Evolutionary conservation across 2,329 filamentous ascomycete species (phyloP).

Genomic region (Penicillium capsulatum): DNA sequence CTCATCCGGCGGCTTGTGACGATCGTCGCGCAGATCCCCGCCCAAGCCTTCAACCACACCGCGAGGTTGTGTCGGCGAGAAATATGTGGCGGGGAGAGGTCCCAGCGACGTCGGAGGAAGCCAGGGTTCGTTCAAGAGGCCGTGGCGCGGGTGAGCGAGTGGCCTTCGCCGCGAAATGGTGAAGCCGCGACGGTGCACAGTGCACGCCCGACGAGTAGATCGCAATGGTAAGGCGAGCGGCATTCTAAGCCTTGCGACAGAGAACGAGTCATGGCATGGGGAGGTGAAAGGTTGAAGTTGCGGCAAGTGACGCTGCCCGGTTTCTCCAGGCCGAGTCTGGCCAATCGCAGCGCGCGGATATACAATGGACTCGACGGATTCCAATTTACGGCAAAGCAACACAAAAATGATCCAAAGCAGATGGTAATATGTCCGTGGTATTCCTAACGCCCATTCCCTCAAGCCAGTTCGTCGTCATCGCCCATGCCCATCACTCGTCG

Average conservation of each 20-base stretch:
- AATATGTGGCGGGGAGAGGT: conserved; percentile 19
- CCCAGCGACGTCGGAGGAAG: conserved; percentile 22
- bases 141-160: conserved; percentile 37
- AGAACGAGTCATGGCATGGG: conserved; percentile 15
- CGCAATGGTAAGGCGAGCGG: conserved; percentile 18
- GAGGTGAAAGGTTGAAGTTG: conserved; percentile 8
- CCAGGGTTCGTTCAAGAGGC: conserved; percentile 35
- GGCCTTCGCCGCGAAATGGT: conserved; percentile 26
- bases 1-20: conserved; percentile 53
- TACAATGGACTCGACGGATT: no score
- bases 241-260: conserved; percentile 24
- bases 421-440: conserved; percentile 4
- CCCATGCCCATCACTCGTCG: conserved; percentile 58
- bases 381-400: no score
- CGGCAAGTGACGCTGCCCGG: conserved; percentile 5
- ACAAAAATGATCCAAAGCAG: not conserved
- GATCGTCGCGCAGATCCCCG: conserved; percentile 21
- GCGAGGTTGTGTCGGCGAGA: conserved; percentile 24
- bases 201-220: conserved; percentile 8
- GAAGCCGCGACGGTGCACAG: conserved; percentile 20
- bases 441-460: conserved; percentile 1
- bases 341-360: conserved; percentile 18
- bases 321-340: conserved; percentile 7
- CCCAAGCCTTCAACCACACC: conserved; percentile 23
- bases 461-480: conserved; percentile 48